These are phyloP conservation scores for Xylariaceae sp. DNA, from an alignment of 2,329 filamentous ascomycete genomes.

Conservation along the genomic window DNA sequence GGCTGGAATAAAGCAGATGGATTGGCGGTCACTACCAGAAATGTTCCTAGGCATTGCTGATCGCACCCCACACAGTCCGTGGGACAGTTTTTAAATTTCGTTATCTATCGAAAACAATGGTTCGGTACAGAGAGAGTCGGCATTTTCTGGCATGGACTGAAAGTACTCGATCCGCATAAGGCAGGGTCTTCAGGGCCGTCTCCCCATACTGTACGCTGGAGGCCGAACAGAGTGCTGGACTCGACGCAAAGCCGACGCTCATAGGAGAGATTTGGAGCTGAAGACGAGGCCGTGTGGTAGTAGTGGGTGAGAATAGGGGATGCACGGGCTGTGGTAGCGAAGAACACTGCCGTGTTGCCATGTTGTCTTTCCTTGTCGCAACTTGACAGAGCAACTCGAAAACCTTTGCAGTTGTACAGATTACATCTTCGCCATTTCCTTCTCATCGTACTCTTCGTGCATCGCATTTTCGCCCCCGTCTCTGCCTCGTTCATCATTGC, in stretches of 20 bases:
- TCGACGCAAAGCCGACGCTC: not conserved
- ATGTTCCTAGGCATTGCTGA: conserved; percentile 8
- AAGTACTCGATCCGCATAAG: not conserved
- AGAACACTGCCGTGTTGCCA: too few species aligned
- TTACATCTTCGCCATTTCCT: not conserved
- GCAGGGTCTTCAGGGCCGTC: not conserved
- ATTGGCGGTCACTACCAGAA: conserved; percentile 7
- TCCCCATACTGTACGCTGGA: not conserved
- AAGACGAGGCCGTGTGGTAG: too few species aligned
- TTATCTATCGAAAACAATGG: too few species aligned
- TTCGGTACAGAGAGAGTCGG: not conserved
- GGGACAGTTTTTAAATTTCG: not conserved
- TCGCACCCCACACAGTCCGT: conserved; percentile 11
- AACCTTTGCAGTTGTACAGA: not conserved
- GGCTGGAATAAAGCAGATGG: too few species aligned
- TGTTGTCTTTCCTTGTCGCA: too few species aligned
- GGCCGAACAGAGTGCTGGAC: not conserved
- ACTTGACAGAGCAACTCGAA: not conserved
- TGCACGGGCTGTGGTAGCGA: too few species aligned
- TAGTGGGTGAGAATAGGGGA: too few species aligned
- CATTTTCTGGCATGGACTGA: not conserved
- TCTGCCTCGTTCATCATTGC: not conserved
- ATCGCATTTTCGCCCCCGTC: not conserved
- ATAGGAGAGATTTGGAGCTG: too few species aligned
- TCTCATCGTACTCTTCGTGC: not conserved